Conservation (phyloP, 2,329 filamentous ascomycete genomes). For the Penicillium sp. region DNA sequence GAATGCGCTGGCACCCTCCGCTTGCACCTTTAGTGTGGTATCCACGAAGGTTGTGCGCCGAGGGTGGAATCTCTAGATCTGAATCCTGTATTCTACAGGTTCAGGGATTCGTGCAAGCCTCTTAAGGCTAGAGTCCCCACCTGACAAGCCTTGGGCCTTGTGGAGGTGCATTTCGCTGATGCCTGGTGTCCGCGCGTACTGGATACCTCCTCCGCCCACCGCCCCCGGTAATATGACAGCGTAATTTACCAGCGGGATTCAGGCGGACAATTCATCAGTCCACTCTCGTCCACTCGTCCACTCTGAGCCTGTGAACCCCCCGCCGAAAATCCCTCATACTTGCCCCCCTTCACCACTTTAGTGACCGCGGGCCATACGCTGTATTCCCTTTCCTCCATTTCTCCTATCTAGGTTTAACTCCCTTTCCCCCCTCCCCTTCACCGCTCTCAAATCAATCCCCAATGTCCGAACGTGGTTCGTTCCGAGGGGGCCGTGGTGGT, state of each 20-base stretch:
- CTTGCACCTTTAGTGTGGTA: background rate
- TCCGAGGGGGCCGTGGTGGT: conserved; percentile 22
- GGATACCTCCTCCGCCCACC: background rate
- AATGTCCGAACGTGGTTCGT: conserved; percentile 41
- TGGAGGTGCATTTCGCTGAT: conserved; percentile 13
- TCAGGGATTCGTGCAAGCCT: background rate
- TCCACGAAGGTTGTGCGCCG: background rate
- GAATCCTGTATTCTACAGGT: background rate
- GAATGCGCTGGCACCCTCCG: background rate
- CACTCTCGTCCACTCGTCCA: background rate
- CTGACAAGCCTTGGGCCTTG: conserved; percentile 19
- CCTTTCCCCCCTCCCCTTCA: conserved; percentile 50
- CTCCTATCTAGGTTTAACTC: conserved; percentile 7
- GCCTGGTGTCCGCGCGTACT: conserved; percentile 5
- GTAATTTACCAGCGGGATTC: conserved; percentile 10
- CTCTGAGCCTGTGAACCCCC: background rate
- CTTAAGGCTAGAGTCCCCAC: background rate
- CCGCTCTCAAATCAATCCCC: conserved; percentile 53
- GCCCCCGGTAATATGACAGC: background rate
- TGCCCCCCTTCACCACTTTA: conserved; percentile 3
- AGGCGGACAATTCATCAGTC: background rate
- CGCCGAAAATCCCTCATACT: conserved; percentile 26
- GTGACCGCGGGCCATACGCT: background rate
- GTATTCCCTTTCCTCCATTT: conserved; percentile 2
- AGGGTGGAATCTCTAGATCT: background rate